Evolutionary conservation across 139 green algal species (phyloP), one percentile per base, ranked within the genome.

Genomic region (Chlorella vulgaris): DNA sequence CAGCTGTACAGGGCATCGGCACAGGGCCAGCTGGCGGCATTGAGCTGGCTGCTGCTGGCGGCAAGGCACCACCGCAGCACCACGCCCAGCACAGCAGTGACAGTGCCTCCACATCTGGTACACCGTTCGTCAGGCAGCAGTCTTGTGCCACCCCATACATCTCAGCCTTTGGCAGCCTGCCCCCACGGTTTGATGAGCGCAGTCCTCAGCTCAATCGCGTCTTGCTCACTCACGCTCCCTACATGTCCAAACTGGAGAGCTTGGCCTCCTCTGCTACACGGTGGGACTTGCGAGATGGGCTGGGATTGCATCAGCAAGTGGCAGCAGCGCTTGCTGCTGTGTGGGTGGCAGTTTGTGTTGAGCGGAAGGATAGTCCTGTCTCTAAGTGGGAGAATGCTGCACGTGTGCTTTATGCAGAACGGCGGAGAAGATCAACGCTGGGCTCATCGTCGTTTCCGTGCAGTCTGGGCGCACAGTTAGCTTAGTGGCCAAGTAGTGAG

Each of bases 391-490:
- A n/a, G n/a, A n/a, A n/a, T n/a, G n/a, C n/a, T n/a, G n/a, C n/a
- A n/a, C n/a, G n/a, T n/a, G n/a, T n/a, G n/a, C n/a, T n/a, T n/a
- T n/a, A n/a, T 58, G 55, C 77, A 83, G 77, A 22, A 91, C 90
- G 0, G 92, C 93, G 10, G 91, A 91, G 82, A 98, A 98, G 90
- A 92, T 96, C 81, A 74, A 91, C 22, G 94, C 94, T 1, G 86
- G 86, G 4, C 81, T 97, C 38, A 96, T 98, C 65, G 86, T 98
- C 6, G 93, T 93, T 29, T 95, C 96, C 86, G 93, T 92, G n/a
- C 86, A 92, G 35, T 94, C 90, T 10, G 94, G 94, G 80, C 86
- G 91, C 80, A 97, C 93, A 26, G 91, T 92, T 21, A 85, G 85
- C 67, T 85, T 96, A 70, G 82, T 98, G 60, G 89, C 94, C 76